phyloP scores from a whole-genome alignment of 345 rosid genomes.

The Eucalyptus caleyi region DNA sequence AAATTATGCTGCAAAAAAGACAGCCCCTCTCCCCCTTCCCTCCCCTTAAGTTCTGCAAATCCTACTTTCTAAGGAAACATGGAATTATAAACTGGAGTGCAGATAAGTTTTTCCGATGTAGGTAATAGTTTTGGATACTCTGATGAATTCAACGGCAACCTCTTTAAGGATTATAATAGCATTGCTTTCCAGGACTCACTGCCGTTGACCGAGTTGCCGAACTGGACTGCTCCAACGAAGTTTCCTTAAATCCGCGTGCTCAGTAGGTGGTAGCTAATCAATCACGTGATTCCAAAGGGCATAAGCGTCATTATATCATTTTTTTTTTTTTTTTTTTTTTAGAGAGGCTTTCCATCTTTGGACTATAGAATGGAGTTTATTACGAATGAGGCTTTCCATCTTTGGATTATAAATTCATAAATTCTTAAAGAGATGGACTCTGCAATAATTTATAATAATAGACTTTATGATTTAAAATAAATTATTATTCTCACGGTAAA shows the following conservation, averaged over 20 bases:
- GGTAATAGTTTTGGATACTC: not conserved
- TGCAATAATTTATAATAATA: no score
- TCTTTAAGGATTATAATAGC: not conserved
- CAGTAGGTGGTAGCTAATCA: not conserved
- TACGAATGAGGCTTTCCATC: no score
- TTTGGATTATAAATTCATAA: no score
- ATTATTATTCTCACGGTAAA: accelerated
- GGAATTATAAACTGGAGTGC: not conserved
- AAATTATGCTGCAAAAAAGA: not conserved
- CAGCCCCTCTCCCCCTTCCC: not conserved
- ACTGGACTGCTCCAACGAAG: not conserved
- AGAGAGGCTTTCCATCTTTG: no score
- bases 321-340: no score
- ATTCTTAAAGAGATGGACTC: accelerated
- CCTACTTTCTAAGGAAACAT: not conserved
- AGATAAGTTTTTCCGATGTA: not conserved
- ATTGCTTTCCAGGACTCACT: not conserved
- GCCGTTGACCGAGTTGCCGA: not conserved
- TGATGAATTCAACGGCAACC: not conserved
- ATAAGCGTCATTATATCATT: not conserved
- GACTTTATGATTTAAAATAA: accelerated
- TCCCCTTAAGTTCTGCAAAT: not conserved
- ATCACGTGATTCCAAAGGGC: not conserved
- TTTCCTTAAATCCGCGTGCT: not conserved
- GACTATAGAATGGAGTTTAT: no score